Percentiles rank a stretch among this genome's conserved stretches.
These are phyloP conservation scores for Rasamsonia emersonii DNA, from an alignment of 2,329 filamentous ascomycete genomes.

Conservation along the genomic window DNA sequence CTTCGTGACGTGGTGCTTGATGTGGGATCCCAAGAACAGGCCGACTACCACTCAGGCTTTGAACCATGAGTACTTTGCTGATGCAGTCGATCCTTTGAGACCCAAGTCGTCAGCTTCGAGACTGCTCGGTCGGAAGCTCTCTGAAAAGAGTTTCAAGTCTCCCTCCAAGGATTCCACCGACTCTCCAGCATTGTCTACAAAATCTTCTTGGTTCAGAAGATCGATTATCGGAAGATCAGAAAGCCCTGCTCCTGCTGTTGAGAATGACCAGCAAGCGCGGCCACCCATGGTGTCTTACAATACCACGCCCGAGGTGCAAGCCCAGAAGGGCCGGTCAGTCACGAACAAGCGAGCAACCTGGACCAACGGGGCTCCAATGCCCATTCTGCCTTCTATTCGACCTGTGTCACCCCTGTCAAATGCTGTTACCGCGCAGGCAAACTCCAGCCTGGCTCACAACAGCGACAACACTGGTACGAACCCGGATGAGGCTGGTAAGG, in stretches of 20 bases:
- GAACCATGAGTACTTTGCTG: slow-evolving; percentile 86
- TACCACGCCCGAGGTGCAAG: slow-evolving; percentile 33
- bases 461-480: slow-evolving; percentile 33
- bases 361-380: slow-evolving; percentile 84
- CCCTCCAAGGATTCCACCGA: slow-evolving; percentile 54
- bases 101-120: slow-evolving; percentile 85
- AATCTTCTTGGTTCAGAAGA: slow-evolving; percentile 95
- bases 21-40: slow-evolving; percentile 93
- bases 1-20: slow-evolving; percentile 96
- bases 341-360: slow-evolving; percentile 83
- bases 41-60: slow-evolving; percentile 92
- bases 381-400: slow-evolving; percentile 86
- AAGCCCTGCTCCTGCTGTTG: slow-evolving; percentile 52
- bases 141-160: slow-evolving; percentile 62
- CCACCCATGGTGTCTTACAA: slow-evolving; percentile 36
- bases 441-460: slow-evolving; percentile 51
- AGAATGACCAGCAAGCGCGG: slow-evolving; percentile 29
- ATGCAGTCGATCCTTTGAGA: slow-evolving; percentile 82
- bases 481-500: slow-evolving; percentile 47
- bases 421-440: slow-evolving; percentile 81
- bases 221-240: slow-evolving; percentile 79
- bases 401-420: slow-evolving; percentile 96
- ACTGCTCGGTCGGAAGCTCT: slow-evolving; percentile 82
- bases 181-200: slow-evolving; percentile 56
- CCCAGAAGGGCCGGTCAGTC: slow-evolving; percentile 47